Evolutionary conservation across 805 yeast genomes (phyloP).

Genomic region (Brettanomyces custersianus): DNA sequence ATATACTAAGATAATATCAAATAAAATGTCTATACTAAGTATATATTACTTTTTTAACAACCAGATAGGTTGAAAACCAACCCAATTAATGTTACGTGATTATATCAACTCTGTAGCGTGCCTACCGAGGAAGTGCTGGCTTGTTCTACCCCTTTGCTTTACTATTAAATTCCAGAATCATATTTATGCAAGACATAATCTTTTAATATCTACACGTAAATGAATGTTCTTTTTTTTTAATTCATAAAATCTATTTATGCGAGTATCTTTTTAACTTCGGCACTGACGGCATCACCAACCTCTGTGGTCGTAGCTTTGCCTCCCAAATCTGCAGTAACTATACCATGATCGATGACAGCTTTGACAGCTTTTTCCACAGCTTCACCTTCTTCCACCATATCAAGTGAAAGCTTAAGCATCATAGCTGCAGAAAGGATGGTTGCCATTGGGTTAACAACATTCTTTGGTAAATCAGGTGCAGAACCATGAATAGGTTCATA

Average conservation of each 20-base stretch:
- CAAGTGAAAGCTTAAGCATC: slow-evolving; percentile 91
- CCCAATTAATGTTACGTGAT: too few relatives aligned
- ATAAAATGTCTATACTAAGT: too few relatives aligned
- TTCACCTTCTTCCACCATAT: slow-evolving; percentile 74
- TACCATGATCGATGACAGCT: slow-evolving; percentile 68
- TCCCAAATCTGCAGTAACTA: slow-evolving; percentile 87
- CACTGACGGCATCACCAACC: slow-evolving; percentile 91
- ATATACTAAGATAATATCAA: too few relatives aligned
- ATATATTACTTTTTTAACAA: too few relatives aligned
- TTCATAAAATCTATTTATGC: slow-evolving; percentile 4
- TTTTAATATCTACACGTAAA: neutral
- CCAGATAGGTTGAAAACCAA: too few relatives aligned
- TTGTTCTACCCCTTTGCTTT: too few relatives aligned
- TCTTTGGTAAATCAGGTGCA: slow-evolving; percentile 85
- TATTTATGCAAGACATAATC: neutral
- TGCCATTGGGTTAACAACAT: slow-evolving; percentile 92
- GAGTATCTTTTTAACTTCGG: slow-evolving; percentile 42
- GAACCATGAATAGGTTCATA: slow-evolving; percentile 99
- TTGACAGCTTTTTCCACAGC: slow-evolving; percentile 86
- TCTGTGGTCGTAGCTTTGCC: slow-evolving; percentile 79
- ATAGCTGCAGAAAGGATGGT: slow-evolving; percentile 92
- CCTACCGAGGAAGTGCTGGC: too few relatives aligned
- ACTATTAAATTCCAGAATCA: neutral
- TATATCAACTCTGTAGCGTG: too few relatives aligned
- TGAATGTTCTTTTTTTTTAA: neutral